Conservation (phyloP, 2,329 filamentous ascomycete genomes). For the Penicillium sp. region DNA sequence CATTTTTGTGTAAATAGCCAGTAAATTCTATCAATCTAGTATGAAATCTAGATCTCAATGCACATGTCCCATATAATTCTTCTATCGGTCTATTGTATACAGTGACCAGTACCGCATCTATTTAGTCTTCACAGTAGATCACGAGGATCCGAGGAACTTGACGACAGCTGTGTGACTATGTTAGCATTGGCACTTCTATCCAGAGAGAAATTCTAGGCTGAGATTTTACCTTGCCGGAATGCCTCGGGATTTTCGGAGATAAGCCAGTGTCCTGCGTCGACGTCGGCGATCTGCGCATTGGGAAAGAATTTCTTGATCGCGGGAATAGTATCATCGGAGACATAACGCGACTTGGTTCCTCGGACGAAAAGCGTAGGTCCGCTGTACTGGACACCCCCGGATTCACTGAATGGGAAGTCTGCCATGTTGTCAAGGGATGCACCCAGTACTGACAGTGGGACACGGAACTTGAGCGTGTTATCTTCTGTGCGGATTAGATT, state of each 20-base stretch:
- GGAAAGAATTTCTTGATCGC: conserved; percentile 45
- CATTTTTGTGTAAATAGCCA: not conserved
- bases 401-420: conserved; percentile 82
- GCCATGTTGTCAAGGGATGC: conserved; percentile 70
- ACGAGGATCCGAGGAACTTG: conserved; percentile 30
- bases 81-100: not conserved
- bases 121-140: not conserved
- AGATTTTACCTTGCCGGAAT: conserved; percentile 36
- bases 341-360: conserved; percentile 42
- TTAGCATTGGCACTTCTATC: conserved; percentile 8
- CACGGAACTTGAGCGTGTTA: conserved; percentile 67
- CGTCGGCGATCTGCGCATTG: conserved; percentile 38
- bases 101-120: not conserved
- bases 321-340: conserved; percentile 40
- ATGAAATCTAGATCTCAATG: not conserved
- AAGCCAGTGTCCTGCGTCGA: conserved; percentile 46
- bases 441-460: conserved; percentile 71
- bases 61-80: not conserved
- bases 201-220: not conserved
- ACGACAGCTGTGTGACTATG: conserved; percentile 28
- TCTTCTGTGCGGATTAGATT: conserved; percentile 66
- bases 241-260: conserved; percentile 46
- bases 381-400: conserved; percentile 65
- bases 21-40: not conserved
- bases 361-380: conserved; percentile 76